Evolutionary conservation across 495 filamentous ascomycete genomes (phyloP), one percentile per base, ranked within the genome.

Genomic region (Penicillium psychrofluorescens): DNA sequence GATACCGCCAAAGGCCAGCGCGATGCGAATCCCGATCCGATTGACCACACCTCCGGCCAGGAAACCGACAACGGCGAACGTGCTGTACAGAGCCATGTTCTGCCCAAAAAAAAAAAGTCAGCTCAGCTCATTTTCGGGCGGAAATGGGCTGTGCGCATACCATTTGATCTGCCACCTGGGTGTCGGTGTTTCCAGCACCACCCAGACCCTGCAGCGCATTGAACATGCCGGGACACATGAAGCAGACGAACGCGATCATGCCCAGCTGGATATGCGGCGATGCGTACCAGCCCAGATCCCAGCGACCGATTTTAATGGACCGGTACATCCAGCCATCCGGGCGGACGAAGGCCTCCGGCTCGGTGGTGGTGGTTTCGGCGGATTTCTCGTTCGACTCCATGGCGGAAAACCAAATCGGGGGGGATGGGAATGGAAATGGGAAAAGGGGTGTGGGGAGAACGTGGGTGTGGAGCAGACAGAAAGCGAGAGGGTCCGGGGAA

Each of bases 171-270:
- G 63, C 67, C 33, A 69, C 54, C 7, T 31, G 49, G 11, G 60
- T 40, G 45, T 72, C 61, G 8, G 70, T 38, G 44, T 73, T 68
- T 39, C 76, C 76, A 45, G 65, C 76, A 31, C 76, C 76, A 33
- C 76, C 76, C 29, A 79, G 58, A 33, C 76, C 76, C 45, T 59
- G 59, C 34, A 79, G 56, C 11, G 76, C 86, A 58, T 91, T 92
- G 70, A 85, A 91, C 77, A 79, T 80, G 60, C 85, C 85, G 11
- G 88, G 87, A 56, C 87, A 91, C 48, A 92, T 60, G 74, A 92
- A 91, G 62, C 88, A 94, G 35, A 90, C 86, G 40, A 75, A 68
- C 36, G 70, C 60, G 28, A 75, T 67, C 46, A 74, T 57, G 28
- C 58, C 56, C 29, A 75, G 52, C 57, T 75, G 71, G 37, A 67